These are phyloP conservation scores for Irpex sp. DNA, from an alignment of 1,284 basidiomycete species.

Conservation along the genomic window DNA sequence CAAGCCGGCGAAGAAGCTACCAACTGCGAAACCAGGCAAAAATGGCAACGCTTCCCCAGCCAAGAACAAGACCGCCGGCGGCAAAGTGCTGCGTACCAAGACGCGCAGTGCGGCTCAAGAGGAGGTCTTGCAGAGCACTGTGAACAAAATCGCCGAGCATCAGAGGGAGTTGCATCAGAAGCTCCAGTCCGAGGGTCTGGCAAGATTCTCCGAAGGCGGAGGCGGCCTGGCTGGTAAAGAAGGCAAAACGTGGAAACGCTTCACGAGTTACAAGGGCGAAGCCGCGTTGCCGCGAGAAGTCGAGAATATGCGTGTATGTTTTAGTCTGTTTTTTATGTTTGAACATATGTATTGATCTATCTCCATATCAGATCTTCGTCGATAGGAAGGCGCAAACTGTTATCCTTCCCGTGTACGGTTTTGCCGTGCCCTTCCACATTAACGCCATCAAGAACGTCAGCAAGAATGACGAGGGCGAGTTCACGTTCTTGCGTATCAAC, in stretches of 20 bases:
- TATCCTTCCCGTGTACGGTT: slow-evolving; percentile 92
- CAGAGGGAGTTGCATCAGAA: slow-evolving; percentile 82
- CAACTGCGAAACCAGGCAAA: slow-evolving; percentile 39
- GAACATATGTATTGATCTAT: slow-evolving; percentile 2
- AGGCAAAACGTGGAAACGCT: slow-evolving; percentile 91
- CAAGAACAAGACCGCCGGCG: slow-evolving; percentile 75
- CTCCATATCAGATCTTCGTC: slow-evolving; percentile 69
- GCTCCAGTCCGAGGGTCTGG: slow-evolving; percentile 81
- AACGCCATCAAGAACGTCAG: slow-evolving; percentile 98
- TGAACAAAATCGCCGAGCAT: slow-evolving; percentile 79
- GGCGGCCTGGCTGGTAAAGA: slow-evolving; percentile 72
- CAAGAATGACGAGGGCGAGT: slow-evolving; percentile 97
- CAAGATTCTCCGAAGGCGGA: slow-evolving; percentile 79
- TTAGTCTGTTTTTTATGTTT: slow-evolving; percentile 33
- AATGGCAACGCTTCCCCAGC: slow-evolving; percentile 58
- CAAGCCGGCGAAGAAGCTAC: slow-evolving; percentile 54
- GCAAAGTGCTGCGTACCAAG: slow-evolving; percentile 82
- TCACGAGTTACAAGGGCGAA: slow-evolving; percentile 97
- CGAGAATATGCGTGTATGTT: slow-evolving; percentile 69
- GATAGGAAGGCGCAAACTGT: slow-evolving; percentile 91
- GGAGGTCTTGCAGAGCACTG: slow-evolving; percentile 69
- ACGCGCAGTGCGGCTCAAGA: slow-evolving; percentile 79
- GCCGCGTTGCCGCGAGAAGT: slow-evolving; percentile 81
- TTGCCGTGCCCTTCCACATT: slow-evolving; percentile 97
- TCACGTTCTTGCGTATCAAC: slow-evolving; percentile 94